These are phyloP conservation scores for Carex sylvatica DNA, from an alignment of 202 grass and related monocot genomes.

Conservation along the genomic window DNA sequence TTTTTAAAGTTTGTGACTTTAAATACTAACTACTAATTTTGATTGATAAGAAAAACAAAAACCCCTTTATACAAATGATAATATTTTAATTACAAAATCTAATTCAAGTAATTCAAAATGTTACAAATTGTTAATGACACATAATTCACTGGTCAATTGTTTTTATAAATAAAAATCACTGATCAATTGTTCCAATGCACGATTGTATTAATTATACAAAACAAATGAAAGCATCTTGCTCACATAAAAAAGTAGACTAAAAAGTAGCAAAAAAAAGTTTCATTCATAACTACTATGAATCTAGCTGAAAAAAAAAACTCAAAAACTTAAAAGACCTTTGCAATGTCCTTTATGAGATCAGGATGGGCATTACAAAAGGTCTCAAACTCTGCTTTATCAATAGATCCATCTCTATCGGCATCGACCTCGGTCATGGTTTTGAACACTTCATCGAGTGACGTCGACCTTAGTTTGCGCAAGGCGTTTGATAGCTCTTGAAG, in stretches of 20 bases:
- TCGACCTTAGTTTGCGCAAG: slow-evolving; percentile 55
- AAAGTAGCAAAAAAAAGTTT: neutral
- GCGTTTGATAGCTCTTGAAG: slow-evolving; percentile 81
- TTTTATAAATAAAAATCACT: neutral
- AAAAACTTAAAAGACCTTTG: neutral
- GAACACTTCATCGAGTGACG: slow-evolving; percentile 61
- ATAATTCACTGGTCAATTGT: neutral
- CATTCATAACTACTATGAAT: neutral
- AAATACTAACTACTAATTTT: too few relatives aligned
- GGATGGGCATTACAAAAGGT: slow-evolving; percentile 75
- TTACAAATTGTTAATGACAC: neutral
- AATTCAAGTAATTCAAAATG: neutral
- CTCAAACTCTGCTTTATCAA: slow-evolving; percentile 72
- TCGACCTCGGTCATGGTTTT: slow-evolving; percentile 85
- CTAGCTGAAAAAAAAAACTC: neutral
- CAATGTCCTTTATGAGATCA: slow-evolving; percentile 47
- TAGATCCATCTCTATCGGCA: slow-evolving; percentile 80
- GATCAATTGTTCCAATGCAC: neutral
- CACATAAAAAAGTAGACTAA: neutral
- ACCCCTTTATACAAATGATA: too few relatives aligned
- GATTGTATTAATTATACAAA: neutral
- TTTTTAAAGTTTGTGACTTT: too few relatives aligned
- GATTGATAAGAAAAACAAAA: too few relatives aligned
- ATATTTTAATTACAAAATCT: too few relatives aligned
- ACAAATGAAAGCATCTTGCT: neutral